Base-by-base conservation (phyloP, 352 stramenopile species). In the Aphanomyces cochlioides region DNA sequence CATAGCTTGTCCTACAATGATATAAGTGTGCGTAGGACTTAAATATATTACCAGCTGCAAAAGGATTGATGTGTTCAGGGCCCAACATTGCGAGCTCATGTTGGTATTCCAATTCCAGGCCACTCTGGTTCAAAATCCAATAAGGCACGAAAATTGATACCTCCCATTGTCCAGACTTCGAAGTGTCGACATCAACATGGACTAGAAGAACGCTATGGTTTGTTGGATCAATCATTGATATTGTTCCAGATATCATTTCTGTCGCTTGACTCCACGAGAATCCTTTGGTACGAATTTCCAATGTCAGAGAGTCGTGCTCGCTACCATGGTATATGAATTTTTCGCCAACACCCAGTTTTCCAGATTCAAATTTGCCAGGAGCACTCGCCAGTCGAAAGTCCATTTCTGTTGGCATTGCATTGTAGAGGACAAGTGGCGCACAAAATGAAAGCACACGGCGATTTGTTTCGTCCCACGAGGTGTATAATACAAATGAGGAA, bases 121-220 rank as follows among this genome's bases (percentile, higher is more conserved):
- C 85, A 12, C 86, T 94, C 57, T 93, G 73, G 64, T 95, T 95
- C 34, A 95, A 84, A 58, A 95, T 91, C 88, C 88, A 95, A 73
- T 94, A 95, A 13, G 88, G 88, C 10, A 93, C 85, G 64, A 87
- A 94, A n/a, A 95, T 69, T 15, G 89, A 85, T 47, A 95, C 72
- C 59, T 94, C 86, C 45, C 56, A 54, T 39, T 70, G 64, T 48
- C 13, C 7, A 37, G 37, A 17, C 28, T 50, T 37, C 39, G 56
- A 19, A 7, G 45, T 61, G 15, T 67, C 59, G 34, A 60, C 40
- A 19, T 70, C 64, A 15, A 70, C 21, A 13, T 59, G 38, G 5
- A 70, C 64, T 6, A 59, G n/a, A 7, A 70, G 47, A 8, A 70
- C n/a, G 39, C 64, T 70, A 28, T 50, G 54, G 54, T 70, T 45